These are phyloP conservation scores for Dothideomycetes sp. DNA, from an alignment of 2,329 filamentous ascomycete genomes.

Conservation along the genomic window DNA sequence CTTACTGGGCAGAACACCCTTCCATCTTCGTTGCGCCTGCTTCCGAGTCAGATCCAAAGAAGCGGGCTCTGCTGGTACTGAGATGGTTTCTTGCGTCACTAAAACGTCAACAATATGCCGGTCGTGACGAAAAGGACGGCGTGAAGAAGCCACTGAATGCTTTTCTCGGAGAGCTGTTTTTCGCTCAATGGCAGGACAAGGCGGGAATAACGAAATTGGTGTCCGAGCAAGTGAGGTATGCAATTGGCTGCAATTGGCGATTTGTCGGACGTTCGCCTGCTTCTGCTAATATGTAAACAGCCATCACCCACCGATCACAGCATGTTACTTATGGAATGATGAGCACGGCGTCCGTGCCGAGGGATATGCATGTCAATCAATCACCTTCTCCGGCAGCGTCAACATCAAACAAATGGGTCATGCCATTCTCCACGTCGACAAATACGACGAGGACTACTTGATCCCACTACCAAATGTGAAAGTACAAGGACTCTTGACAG, in stretches of 20 bases:
- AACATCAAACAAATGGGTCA: conserved; percentile 37
- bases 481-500: conserved; percentile 33
- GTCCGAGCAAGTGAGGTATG: conserved; percentile 30
- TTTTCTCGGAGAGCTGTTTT: conserved; percentile 38
- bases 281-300: conserved; percentile 4
- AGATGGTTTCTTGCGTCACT: conserved; percentile 39
- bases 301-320: conserved; percentile 36
- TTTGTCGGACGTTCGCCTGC: background rate
- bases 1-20: conserved; percentile 36
- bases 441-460: conserved; percentile 33
- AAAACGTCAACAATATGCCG: conserved; percentile 37
- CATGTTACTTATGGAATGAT: conserved; percentile 36
- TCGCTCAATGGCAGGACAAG: conserved; percentile 22
- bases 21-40: conserved; percentile 36
- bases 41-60: conserved; percentile 25
- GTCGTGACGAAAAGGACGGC: conserved; percentile 28
- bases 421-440: conserved; percentile 31
- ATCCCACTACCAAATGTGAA: conserved; percentile 35
- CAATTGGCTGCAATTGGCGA: background rate
- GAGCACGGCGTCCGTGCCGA: conserved; percentile 31
- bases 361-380: conserved; percentile 36
- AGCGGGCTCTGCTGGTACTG: conserved; percentile 33
- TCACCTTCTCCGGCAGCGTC: conserved; percentile 33
- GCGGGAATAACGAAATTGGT: conserved; percentile 29
- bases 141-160: conserved; percentile 42